Base-by-base conservation (phyloP, 345 rosid species). In the Eucalyptus guilfoylei region DNA sequence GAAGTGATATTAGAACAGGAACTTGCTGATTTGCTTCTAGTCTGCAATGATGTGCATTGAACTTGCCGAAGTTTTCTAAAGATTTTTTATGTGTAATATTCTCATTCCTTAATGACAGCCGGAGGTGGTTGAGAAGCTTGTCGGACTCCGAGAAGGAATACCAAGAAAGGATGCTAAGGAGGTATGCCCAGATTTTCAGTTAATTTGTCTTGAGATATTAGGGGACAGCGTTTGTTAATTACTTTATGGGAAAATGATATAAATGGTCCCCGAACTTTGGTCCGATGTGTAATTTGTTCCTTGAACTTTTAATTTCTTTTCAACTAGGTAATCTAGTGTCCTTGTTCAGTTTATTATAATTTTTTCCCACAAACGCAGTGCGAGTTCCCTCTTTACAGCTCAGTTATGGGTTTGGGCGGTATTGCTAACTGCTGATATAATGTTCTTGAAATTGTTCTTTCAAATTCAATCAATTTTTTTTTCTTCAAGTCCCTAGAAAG, bases 61-160 rank as follows among this genome's bases (percentile, higher is more conserved):
- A 48, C 60, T 86, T 52, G 48, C 49, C 12, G 88, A 88, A 86
- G 19, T 85, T 87, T 72, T 34, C 85, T 37, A 60, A 58, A 30
- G 80, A 86, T 47, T 89, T 17, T 60, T 34, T 21, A 90, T n/a
- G 49, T 72, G 86, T 52, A 89, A 85, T 17, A 26, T 50, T 62
- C 52, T 62, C 49, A n/a, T 48, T 21, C 40, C 28, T 81, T 90
- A 49, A 30, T 90, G 88, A 86, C 97, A 98, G 99, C 96, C 96
- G 28, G 99, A 97, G 87, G 99, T 98, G 14, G 99, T 98, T 58
- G 99, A 98, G 95, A 98, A 96, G 95, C 98, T 98, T 93, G 99
- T 98, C 48, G 95, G 93, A 91, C 89, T 97, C 49, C 96, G 99
- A 89, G 99, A 98, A 92, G 99, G 99, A 86, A 98, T 98, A 88